Conservation (phyloP, 1,284 basidiomycete genomes). For the Apiotrichum veenhuisii region DNA sequence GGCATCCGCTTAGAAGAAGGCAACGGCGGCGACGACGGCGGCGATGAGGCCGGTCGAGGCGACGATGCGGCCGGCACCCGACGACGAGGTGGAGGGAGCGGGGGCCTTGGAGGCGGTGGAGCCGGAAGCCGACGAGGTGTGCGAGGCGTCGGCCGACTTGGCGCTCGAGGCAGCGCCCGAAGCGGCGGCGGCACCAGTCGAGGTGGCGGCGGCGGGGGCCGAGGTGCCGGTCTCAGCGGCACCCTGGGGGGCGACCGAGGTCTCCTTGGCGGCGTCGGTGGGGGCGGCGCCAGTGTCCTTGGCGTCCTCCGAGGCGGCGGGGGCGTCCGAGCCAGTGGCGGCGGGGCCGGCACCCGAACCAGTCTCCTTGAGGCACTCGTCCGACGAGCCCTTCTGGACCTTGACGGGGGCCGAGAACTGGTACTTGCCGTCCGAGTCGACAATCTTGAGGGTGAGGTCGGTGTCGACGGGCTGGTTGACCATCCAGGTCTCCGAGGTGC, state of each 20-base stretch:
- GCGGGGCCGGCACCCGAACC: conserved; percentile 3
- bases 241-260: too few relatives aligned
- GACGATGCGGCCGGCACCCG: conserved; percentile 18
- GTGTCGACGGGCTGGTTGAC: conserved; percentile 58
- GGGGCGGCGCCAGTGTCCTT: conserved; percentile 1
- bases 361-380: conserved; percentile 18
- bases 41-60: conserved; percentile 20
- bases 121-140: not conserved
- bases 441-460: conserved; percentile 35
- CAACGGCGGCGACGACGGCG: conserved; percentile 28
- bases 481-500: conserved; percentile 60
- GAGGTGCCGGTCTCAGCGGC: conserved; percentile 7
- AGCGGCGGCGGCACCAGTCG: not conserved
- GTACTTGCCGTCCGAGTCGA: conserved; percentile 41
- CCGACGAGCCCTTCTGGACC: conserved; percentile 15
- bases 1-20: conserved; percentile 23
- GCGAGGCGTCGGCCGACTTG: conserved; percentile 8
- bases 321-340: conserved; percentile 6
- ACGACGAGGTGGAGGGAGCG: conserved; percentile 6
- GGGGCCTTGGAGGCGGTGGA: conserved; percentile 1
- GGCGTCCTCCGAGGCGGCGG: conserved; percentile 5
- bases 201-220: conserved; percentile 5
- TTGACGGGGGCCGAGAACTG: conserved; percentile 23
- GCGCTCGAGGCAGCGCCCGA: conserved; percentile 5
- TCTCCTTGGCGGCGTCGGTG: conserved; percentile 9